Base-by-base conservation (phyloP, 345 rosid genomes). In the Salix viminalis region DNA sequence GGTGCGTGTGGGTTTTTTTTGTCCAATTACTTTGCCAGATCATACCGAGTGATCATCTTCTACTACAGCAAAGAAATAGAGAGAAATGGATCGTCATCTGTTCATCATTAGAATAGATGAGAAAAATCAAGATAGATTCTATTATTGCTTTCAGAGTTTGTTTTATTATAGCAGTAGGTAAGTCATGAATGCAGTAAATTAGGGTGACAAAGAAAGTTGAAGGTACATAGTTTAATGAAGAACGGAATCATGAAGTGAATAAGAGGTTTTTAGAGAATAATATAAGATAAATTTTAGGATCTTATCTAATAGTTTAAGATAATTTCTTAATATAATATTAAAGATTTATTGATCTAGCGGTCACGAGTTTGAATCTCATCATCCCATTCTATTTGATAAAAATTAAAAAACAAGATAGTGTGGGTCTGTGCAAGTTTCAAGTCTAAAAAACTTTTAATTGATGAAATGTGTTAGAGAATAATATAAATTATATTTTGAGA, bases 1-100 rank as follows among this genome's bases (percentile, higher is more conserved):
- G 42, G 79, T 69, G 82, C 70, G 74, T 77, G 79, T 75, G 79
- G 79, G 68, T 66, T 39, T 65, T 34, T 52, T 76, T 44, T 58
- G 42, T 72, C 75, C 60, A 44, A 16, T 34, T 34, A 4, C 23
- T 61, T 52, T 75, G 80, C 82, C 87, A 72, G 80, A 80, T 4
- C 34, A 32, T 61, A 12, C 28, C 18, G 71, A 69, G 9, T 16
- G 12, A 11, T 54, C 77, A 71, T 77, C 78, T 24, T 4, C 13
- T 15, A 68, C 78, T 79, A 14, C 81, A 71, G 71, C 71, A 77
- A 77, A 42, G 14, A 61, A 18, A 67, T n/a, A 79, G 34, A 69
- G 48, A 60, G 32, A 14, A 10, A 2, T 36, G 11, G 7, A 36
- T 34, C 16, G 16, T 7, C 37, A 30, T 50, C 26, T 13, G 21